These are phyloP conservation scores for Penicillium canariense DNA, from an alignment of 495 filamentous ascomycete genomes.

Conservation along the genomic window DNA sequence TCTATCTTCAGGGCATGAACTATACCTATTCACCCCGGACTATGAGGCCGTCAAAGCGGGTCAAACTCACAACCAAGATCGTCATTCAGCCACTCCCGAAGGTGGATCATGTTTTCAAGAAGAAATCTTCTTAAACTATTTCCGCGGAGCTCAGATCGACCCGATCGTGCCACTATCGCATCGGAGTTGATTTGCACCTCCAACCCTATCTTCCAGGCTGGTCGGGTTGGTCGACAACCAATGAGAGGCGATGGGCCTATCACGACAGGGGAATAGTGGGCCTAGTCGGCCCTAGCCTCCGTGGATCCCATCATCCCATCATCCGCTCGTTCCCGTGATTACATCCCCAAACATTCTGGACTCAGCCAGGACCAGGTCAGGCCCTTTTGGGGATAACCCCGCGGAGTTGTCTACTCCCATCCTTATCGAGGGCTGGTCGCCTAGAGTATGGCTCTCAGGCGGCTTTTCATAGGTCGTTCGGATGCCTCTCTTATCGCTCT, in stretches of 20 bases:
- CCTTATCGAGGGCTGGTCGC: constrained; percentile 1
- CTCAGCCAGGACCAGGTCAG: not conserved
- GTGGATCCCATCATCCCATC: not conserved
- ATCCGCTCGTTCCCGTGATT: too few species aligned
- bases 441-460: not conserved
- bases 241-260: constrained; percentile 25
- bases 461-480: constrained; percentile 4
- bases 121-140: constrained; percentile 19
- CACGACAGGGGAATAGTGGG: constrained; percentile 3
- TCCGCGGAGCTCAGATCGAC: constrained; percentile 26
- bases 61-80: too few species aligned
- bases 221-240: constrained; percentile 8
- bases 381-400: not conserved
- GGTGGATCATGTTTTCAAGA: not conserved
- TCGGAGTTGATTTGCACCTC: not conserved
- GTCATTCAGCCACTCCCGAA: too few species aligned
- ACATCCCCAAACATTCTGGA: not conserved
- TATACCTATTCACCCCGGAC: too few species aligned
- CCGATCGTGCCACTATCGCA: not conserved
- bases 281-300: not conserved
- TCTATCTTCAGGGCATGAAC: not conserved
- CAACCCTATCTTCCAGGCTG: constrained; percentile 12
- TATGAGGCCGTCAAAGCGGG: too few species aligned
- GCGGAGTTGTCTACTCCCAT: constrained; percentile 7
- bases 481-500: constrained; percentile 14